phyloP scores from a whole-genome alignment of 306 rosid species.

The Sicyos edulis region DNA sequence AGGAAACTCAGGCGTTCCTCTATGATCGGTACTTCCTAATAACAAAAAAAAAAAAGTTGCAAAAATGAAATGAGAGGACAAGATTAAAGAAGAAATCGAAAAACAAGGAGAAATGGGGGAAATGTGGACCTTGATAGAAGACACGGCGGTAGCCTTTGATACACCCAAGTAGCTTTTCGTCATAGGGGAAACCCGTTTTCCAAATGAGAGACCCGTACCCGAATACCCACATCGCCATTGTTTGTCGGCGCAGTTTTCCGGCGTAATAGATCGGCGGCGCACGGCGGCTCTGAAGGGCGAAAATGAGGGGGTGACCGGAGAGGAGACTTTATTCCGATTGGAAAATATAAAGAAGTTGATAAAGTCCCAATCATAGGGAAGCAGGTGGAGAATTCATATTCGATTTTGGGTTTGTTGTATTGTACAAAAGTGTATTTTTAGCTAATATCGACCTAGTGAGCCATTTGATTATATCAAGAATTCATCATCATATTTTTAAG shows the following conservation, averaged over 20 bases:
- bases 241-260: neutral
- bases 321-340: neutral
- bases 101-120: neutral
- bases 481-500: too few species aligned
- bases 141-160: slow-evolving; percentile 86
- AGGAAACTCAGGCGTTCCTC: slow-evolving; percentile 81
- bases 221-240: slow-evolving; percentile 77
- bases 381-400: neutral
- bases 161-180: slow-evolving; percentile 66
- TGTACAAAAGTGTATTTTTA: too few species aligned
- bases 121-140: slow-evolving; percentile 63
- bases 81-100: neutral
- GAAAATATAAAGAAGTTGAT: neutral
- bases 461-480: too few species aligned
- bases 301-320: neutral
- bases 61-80: neutral
- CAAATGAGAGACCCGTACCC: slow-evolving; percentile 87
- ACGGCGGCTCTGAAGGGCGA: neutral
- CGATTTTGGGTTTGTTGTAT: too few species aligned
- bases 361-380: neutral
- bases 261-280: too few species aligned
- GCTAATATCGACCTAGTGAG: too few species aligned
- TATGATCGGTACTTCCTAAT: slow-evolving; percentile 86
- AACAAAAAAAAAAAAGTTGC: neutral
- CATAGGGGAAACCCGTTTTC: slow-evolving; percentile 67